Conservation (phyloP, 257 asterid genomes). For the Primulina tabacum region DNA sequence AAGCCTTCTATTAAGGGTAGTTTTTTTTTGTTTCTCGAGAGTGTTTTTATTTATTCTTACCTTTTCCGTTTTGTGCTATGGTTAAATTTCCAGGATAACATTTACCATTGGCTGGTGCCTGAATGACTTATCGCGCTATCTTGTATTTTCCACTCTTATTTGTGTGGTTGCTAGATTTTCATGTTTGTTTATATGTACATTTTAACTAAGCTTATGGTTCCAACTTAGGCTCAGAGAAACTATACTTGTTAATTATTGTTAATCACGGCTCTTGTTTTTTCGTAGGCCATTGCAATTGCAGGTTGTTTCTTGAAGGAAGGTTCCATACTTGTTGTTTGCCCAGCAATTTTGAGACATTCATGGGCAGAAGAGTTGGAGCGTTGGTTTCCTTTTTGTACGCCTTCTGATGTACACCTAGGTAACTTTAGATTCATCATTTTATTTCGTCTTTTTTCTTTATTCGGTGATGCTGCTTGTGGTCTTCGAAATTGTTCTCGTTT, state of each 20-base stretch:
- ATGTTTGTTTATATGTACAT: conserved; percentile 10
- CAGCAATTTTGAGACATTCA: conserved; percentile 83
- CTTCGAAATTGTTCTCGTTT: too few relatives aligned
- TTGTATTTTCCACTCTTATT: background rate
- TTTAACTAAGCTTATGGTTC: conserved; percentile 10
- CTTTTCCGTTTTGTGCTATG: background rate
- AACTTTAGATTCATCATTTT: conserved; percentile 22
- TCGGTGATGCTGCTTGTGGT: conserved; percentile 8
- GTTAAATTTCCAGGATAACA: too few relatives aligned
- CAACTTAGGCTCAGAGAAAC: conserved; percentile 12
- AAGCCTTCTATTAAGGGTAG: too few relatives aligned
- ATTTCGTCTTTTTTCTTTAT: background rate
- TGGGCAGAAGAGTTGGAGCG: conserved; percentile 99
- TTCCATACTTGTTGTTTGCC: conserved; percentile 87
- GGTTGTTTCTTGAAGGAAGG: conserved; percentile 84
- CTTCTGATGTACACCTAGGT: conserved; percentile 94
- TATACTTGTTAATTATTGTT: conserved; percentile 8
- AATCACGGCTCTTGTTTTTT: conserved; percentile 31
- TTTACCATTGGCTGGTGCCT: background rate
- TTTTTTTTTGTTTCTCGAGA: too few relatives aligned
- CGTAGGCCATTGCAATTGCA: conserved; percentile 86
- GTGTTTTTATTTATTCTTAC: background rate
- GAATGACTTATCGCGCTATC: background rate
- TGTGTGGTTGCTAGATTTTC: background rate
- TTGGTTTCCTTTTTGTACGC: conserved; percentile 84